Evolutionary conservation across 1,139 yeast genomes (phyloP), one percentile per base, ranked within the genome.

Genomic region (Hyphopichia burtonii): DNA sequence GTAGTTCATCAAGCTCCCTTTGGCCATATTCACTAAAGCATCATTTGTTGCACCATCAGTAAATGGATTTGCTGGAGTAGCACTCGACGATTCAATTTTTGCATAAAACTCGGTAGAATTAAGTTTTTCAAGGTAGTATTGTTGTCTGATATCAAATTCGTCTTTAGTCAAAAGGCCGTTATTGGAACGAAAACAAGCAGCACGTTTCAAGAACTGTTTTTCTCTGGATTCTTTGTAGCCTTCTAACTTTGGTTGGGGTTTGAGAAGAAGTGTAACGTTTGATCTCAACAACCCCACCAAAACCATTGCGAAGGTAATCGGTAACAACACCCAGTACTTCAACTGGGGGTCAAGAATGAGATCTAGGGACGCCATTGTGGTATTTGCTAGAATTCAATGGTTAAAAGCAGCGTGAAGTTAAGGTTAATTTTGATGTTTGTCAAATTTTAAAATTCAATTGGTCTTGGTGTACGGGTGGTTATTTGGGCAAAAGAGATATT

Each of bases 221-320:
- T 91, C 94, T 45, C 89, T 75, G 4, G 80, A 58, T 42, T 76
- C 70, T 49, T 73, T 77, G 46, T 71, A 65, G 7, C 75, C 74
- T 31, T 72, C 78, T 28, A 78, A 67, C 51, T 80, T 83, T 4
- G 84, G 82, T 34, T 71, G 63, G 38, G 90, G 78, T 48, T 78
- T 72, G 36, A 86, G 62, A 41, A 88, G 64, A 31, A 71, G 64
- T 37, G 90, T 81, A 27, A 84, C 74, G 53, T 84, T 82, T 46
- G 88, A 83, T 45, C 96, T 73, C 38, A 89, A 65, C 28, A 93
- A 65, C 5, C 97, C 97, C n/a, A 89, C 91, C 43, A 91, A 65
- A 15, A 93, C 85, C 96, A 93, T 90, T 28, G 90, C 96, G 32
- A 86, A 59, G 8, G 96, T 81, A 38, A 93, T 91, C 30, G 99